Evolutionary conservation across 2,329 filamentous ascomycete genomes (phyloP).

Genomic region (Hirsutella rhossiliensis): DNA sequence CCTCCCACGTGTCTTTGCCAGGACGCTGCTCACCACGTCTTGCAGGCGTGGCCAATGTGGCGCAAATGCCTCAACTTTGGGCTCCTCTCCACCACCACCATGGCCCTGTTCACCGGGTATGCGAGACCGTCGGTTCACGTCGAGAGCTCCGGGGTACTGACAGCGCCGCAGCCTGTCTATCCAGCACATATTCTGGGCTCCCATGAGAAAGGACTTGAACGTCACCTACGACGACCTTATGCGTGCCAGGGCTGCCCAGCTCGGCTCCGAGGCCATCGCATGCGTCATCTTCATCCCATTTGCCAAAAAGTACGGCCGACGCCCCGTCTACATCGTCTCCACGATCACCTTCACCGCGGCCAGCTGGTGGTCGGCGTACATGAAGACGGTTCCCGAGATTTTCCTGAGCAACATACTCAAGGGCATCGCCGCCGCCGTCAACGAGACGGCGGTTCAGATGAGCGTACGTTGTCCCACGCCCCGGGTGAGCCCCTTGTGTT

Average conservation of each 20-base stretch:
- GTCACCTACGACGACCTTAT: conserved; percentile 13
- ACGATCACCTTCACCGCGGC: conserved; percentile 9
- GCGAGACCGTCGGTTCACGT: not conserved
- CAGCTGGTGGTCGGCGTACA: conserved; percentile 10
- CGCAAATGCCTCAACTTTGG: conserved; percentile 12
- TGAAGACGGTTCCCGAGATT: conserved; percentile 10
- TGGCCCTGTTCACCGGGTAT: conserved; percentile 10
- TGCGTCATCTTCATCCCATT: conserved; percentile 22
- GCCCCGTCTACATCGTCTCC: conserved; percentile 17
- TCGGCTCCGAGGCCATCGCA: conserved; percentile 18
- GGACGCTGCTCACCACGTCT: not conserved
- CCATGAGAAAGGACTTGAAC: conserved; percentile 11
- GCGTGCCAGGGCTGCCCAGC: conserved; percentile 14
- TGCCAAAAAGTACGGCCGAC: conserved; percentile 20
- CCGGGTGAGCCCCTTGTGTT: not conserved
- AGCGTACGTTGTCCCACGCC: conserved; percentile 10
- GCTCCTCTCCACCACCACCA: conserved; percentile 9
- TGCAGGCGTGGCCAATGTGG: conserved; percentile 10
- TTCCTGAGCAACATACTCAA: conserved; percentile 13
- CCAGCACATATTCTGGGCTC: conserved; percentile 11
- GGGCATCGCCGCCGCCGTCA: conserved; percentile 24
- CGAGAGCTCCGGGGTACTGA: not conserved
- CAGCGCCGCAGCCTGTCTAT: not conserved
- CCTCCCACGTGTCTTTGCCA: not conserved
- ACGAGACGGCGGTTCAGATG: conserved; percentile 25